Percentiles rank a stretch among this genome's conserved stretches.
Conservation (phyloP, 495 filamentous ascomycete genomes). For the Podospora sp. region DNA sequence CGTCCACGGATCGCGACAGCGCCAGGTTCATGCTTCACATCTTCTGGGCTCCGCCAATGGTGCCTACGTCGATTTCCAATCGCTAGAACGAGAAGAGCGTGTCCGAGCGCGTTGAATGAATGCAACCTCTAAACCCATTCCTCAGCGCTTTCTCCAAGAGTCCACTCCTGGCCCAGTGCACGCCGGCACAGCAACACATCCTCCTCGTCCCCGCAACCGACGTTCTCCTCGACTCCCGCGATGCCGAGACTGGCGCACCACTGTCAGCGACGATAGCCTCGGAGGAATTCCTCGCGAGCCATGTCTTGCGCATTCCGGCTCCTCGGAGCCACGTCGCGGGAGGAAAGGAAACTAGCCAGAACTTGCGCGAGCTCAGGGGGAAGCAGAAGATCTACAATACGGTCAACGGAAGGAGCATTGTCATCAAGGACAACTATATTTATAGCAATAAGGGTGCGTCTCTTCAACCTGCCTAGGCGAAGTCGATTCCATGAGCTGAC, state of each 20-base stretch:
- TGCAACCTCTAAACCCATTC: constrained; percentile 99
- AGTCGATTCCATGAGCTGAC: constrained; percentile 3
- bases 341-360: constrained; percentile 67
- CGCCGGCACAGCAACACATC: constrained; percentile 88
- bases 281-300: constrained; percentile 95
- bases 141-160: constrained; percentile 98
- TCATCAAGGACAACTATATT: constrained; percentile 90
- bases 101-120: constrained; percentile 56
- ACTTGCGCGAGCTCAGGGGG: constrained; percentile 83
- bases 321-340: constrained; percentile 55
- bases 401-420: constrained; percentile 87
- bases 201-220: constrained; percentile 94
- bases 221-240: constrained; percentile 82
- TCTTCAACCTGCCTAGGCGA: not conserved
- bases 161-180: constrained; percentile 88
- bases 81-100: constrained; percentile 27
- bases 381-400: constrained; percentile 94
- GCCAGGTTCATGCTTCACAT: constrained; percentile 19
- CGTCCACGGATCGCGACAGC: not conserved
- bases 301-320: constrained; percentile 84
- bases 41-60: constrained; percentile 28
- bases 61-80: constrained; percentile 22
- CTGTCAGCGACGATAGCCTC: constrained; percentile 80
- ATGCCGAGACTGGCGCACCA: constrained; percentile 77
- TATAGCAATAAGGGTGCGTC: constrained; percentile 91